These are phyloP conservation scores for Neurospora sp. DNA, from an alignment of 2,329 filamentous ascomycete species.

Conservation along the genomic window DNA sequence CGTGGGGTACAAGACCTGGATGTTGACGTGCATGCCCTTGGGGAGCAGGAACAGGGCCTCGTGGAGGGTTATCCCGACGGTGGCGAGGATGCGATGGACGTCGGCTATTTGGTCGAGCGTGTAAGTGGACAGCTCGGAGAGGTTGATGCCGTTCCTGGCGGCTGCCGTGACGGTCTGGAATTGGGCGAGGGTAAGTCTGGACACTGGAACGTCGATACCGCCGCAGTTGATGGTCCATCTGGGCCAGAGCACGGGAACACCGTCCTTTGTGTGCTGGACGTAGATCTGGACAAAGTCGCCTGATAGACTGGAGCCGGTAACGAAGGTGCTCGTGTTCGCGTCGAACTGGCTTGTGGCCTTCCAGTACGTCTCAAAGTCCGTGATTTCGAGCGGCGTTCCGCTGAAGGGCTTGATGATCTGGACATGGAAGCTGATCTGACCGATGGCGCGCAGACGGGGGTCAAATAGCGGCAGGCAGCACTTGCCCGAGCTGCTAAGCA, in stretches of 20 bases:
- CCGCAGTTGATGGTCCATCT: constrained; percentile 69
- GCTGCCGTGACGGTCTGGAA: constrained; percentile 46
- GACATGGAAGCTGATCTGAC: constrained; percentile 86
- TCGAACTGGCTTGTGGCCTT: constrained; percentile 93
- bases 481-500: constrained; percentile 63
- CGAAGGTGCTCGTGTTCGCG: constrained; percentile 72
- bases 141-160: constrained; percentile 32
- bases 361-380: constrained; percentile 98
- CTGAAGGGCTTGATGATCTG: constrained; percentile 96
- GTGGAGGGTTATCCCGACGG: constrained; percentile 67
- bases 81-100: constrained; percentile 62
- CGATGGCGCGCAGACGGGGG: constrained; percentile 80
- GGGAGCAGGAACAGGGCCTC: constrained; percentile 70
- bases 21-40: constrained; percentile 71
- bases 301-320: constrained; percentile 89
- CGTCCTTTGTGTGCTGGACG: constrained; percentile 84
- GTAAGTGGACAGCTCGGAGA: constrained; percentile 33
- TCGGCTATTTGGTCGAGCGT: constrained; percentile 47
- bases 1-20: constrained; percentile 86
- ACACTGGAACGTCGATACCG: constrained; percentile 72
- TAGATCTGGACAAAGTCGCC: constrained; percentile 92
- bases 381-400: constrained; percentile 87
- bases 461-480: constrained; percentile 90
- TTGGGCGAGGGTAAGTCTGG: constrained; percentile 64
- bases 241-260: constrained; percentile 78